phyloP scores from a whole-genome alignment of 345 rosid species.

The Bretschneidera sinensis region DNA sequence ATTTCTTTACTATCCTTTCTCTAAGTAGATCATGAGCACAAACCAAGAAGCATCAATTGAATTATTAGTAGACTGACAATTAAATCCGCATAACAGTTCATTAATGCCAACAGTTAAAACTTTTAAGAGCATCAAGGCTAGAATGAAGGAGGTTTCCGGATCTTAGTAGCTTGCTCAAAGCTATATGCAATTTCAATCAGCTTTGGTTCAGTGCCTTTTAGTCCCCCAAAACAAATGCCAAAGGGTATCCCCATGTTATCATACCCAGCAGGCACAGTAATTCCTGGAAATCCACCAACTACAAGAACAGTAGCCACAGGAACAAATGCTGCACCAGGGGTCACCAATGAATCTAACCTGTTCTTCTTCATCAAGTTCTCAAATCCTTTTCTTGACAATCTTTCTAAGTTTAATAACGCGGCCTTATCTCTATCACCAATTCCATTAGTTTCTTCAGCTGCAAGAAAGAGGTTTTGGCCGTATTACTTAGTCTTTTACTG shows the following conservation, averaged over 20 bases:
- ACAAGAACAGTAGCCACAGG: constrained; percentile 32
- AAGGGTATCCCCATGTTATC: constrained; percentile 44
- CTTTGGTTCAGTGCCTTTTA: constrained; percentile 60
- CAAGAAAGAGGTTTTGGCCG: constrained; percentile 40
- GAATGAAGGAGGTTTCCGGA: constrained; percentile 53
- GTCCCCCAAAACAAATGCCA: constrained; percentile 60
- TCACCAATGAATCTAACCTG: constrained; percentile 53
- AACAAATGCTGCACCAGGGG: constrained; percentile 8
- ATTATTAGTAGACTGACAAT: no score
- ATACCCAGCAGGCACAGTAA: constrained; percentile 63
- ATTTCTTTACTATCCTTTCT: no score
- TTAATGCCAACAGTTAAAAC: no score
- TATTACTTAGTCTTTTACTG: constrained; percentile 52
- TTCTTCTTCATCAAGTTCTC: constrained; percentile 47
- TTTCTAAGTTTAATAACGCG: constrained; percentile 26
- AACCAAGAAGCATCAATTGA: no score
- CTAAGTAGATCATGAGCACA: no score
- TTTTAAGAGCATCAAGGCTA: constrained; percentile 10
- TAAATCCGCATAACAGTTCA: no score
- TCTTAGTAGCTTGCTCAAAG: constrained; percentile 62
- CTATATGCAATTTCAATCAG: constrained; percentile 67
- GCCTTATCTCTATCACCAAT: constrained; percentile 23
- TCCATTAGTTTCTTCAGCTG: constrained; percentile 39
- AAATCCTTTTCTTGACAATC: constrained; percentile 38
- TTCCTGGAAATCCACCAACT: constrained; percentile 66